phyloP scores from a whole-genome alignment of 2,329 filamentous ascomycete species.

The Aureobasidium lini region DNA sequence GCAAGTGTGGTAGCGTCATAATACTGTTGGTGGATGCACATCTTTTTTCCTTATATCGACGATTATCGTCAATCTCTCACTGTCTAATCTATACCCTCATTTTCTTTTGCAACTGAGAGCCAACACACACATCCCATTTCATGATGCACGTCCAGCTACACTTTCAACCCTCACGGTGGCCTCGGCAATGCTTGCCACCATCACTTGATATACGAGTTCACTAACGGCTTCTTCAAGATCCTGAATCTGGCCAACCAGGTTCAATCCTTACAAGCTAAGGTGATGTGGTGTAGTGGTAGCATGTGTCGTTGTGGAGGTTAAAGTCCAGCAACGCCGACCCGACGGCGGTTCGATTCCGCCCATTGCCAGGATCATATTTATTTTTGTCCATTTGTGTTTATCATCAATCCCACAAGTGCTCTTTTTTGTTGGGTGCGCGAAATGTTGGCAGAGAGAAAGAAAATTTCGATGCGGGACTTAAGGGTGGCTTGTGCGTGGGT shows the following conservation, averaged over 20 bases:
- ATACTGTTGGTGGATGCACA: not conserved
- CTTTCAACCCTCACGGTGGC: too few relatives aligned
- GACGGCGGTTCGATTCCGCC: conserved; percentile 10
- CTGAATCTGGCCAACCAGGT: conserved; percentile 9
- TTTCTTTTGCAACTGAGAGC: too few relatives aligned
- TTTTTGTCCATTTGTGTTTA: not conserved
- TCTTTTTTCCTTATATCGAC: not conserved
- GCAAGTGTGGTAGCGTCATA: not conserved
- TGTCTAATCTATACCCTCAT: too few relatives aligned
- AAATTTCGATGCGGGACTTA: too few relatives aligned
- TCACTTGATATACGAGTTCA: too few relatives aligned
- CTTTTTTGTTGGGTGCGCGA: not conserved
- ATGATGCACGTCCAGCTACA: too few relatives aligned
- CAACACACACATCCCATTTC: too few relatives aligned
- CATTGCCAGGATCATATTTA: conserved; percentile 3
- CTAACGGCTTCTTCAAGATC: not conserved
- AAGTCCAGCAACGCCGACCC: conserved; percentile 5
- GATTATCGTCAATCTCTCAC: not conserved
- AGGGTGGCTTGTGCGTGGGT: too few relatives aligned
- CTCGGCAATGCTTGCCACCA: too few relatives aligned
- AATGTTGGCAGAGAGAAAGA: not conserved
- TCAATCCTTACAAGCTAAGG: conserved; percentile 3
- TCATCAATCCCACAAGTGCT: too few relatives aligned
- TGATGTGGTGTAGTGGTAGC: conserved; percentile 12
- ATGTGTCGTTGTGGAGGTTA: conserved; percentile 8